Percentiles rank a stretch among this genome's conserved stretches.
Conservation (phyloP, 2,329 filamentous ascomycete genomes). For the Dactylellina parvicollis region DNA sequence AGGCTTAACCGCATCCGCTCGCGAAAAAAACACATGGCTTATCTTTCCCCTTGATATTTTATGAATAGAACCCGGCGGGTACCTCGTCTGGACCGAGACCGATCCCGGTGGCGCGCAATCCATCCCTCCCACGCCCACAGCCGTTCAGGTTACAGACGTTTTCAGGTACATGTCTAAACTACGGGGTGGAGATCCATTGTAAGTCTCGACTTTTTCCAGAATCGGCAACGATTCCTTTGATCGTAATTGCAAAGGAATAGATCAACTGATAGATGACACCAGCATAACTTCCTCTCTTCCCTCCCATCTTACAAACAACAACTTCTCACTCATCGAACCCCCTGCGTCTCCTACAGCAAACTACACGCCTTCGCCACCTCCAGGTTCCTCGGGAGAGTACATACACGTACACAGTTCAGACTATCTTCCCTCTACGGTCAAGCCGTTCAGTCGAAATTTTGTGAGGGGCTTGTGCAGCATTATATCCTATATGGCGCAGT, state of each 20-base stretch:
- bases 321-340: slow-evolving; percentile 14
- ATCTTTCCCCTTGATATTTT: not conserved
- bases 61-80: slow-evolving; percentile 24
- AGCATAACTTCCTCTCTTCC: slow-evolving; percentile 12
- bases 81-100: slow-evolving; percentile 40
- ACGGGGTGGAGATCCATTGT: slow-evolving; percentile 38
- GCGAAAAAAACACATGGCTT: too few relatives aligned
- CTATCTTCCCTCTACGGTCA: slow-evolving; percentile 19
- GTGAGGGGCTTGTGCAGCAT: slow-evolving; percentile 21
- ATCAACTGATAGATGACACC: not conserved
- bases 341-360: not conserved
- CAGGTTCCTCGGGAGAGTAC: slow-evolving; percentile 1
- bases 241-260: not conserved
- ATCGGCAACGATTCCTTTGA: not conserved
- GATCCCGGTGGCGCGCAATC: slow-evolving; percentile 22
- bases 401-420: not conserved
- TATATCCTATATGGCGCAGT: slow-evolving; percentile 29
- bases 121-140: slow-evolving; percentile 22
- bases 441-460: slow-evolving; percentile 22
- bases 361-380: not conserved
- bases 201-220: not conserved
- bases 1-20: too few relatives aligned
- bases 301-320: slow-evolving; percentile 8
- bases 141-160: not conserved
- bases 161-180: slow-evolving; percentile 35